These are phyloP conservation scores for Hortaea werneckii DNA, from an alignment of 2,329 filamentous ascomycete species.

Conservation along the genomic window DNA sequence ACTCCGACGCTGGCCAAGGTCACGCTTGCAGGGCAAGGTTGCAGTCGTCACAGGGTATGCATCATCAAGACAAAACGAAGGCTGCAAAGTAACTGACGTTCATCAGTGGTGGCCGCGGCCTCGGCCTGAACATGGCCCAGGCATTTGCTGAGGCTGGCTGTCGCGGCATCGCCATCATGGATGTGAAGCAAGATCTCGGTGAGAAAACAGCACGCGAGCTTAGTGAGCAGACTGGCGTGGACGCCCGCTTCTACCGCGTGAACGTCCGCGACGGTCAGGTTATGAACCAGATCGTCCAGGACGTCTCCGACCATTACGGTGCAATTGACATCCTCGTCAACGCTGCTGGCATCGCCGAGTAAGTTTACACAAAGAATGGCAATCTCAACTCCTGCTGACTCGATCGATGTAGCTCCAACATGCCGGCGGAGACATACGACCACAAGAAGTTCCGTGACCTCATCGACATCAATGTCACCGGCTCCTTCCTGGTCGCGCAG, in stretches of 20 bases:
- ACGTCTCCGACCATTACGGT: constrained; percentile 57
- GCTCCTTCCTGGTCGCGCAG: constrained; percentile 68
- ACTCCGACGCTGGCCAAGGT: constrained; percentile 59
- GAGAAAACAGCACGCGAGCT: constrained; percentile 60
- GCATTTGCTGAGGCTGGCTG: constrained; percentile 68
- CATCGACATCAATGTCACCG: constrained; percentile 73
- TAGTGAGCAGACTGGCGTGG: constrained; percentile 60
- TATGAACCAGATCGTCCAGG: constrained; percentile 59
- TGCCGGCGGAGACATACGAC: constrained; percentile 70
- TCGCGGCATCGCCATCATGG: constrained; percentile 63
- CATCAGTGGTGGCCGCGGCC: constrained; percentile 58
- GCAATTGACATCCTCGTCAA: constrained; percentile 67
- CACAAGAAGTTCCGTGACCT: constrained; percentile 66
- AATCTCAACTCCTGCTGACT: neutral
- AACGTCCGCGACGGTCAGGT: constrained; percentile 63
- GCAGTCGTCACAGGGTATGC: constrained; percentile 61
- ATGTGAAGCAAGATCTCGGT: constrained; percentile 65
- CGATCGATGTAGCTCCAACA: constrained; percentile 50
- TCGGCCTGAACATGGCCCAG: constrained; percentile 71
- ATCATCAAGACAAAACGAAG: neutral
- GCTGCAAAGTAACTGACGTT: constrained; percentile 16
- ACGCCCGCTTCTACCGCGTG: constrained; percentile 67
- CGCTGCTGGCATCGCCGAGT: constrained; percentile 68
- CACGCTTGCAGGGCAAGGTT: constrained; percentile 57
- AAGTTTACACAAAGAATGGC: constrained; percentile 18